These are phyloP conservation scores for Stachybotrys echinatus DNA, from an alignment of 2,329 filamentous ascomycete species.

Conservation along the genomic window DNA sequence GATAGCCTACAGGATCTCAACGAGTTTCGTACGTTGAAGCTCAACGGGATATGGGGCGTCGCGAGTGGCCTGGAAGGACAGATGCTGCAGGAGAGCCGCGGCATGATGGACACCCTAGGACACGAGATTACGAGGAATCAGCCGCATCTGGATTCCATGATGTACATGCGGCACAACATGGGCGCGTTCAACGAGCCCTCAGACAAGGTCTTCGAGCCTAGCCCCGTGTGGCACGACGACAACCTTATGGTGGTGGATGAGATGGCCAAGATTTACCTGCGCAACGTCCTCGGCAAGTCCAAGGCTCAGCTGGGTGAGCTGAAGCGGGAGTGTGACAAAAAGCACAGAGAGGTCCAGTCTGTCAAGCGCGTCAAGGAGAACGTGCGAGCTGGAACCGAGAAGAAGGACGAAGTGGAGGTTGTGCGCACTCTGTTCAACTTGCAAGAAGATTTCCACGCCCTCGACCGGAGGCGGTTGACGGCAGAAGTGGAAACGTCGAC, in stretches of 20 bases:
- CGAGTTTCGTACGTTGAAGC: constrained; percentile 76
- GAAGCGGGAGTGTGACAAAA: constrained; percentile 78
- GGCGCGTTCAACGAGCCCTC: constrained; percentile 75
- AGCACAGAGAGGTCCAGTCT: constrained; percentile 76
- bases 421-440: constrained; percentile 77
- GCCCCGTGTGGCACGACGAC: constrained; percentile 95
- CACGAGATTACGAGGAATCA: constrained; percentile 83
- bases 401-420: constrained; percentile 81
- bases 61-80: constrained; percentile 75
- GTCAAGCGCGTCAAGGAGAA: constrained; percentile 68
- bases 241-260: constrained; percentile 83
- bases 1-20: constrained; percentile 91
- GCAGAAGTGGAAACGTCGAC: constrained; percentile 91
- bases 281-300: constrained; percentile 87
- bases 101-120: constrained; percentile 66
- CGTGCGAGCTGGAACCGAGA: constrained; percentile 78
- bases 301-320: constrained; percentile 79
- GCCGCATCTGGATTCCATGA: constrained; percentile 88
- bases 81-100: constrained; percentile 70
- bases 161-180: constrained; percentile 94
- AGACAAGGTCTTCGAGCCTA: constrained; percentile 86
- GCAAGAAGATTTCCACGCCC: constrained; percentile 79
- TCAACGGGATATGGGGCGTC: constrained; percentile 81
- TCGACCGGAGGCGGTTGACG: constrained; percentile 77
- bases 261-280: constrained; percentile 79